Base-by-base conservation (phyloP, 306 rosid genomes). In the Trifolium repens region DNA sequence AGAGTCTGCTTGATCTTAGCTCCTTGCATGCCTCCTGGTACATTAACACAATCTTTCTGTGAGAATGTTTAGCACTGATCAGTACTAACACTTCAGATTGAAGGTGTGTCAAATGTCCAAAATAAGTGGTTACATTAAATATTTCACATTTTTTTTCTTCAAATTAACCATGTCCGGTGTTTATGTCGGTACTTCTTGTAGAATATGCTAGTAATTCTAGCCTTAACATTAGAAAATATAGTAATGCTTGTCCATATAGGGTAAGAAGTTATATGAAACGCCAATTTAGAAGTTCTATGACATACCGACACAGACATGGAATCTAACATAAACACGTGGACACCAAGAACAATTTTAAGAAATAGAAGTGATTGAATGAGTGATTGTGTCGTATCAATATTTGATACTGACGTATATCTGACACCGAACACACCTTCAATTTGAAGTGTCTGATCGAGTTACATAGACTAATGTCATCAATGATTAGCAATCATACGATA, bases 21-120 rank as follows among this genome's bases (percentile, higher is more conserved):
- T 96, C 99, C 86, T 90, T 92, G 92, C 99, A 96, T 2, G 99
- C 99, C 17, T 96, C 98, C 99, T 96, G 37, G 30, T 11, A 40
- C 15, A 74, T 57, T 61, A 75, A 16, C 14, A 32, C 79, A 73
- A 43, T 10, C n/a, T 27, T 3, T 19, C 1, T 24, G 12, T 50
- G 32, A 40, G 50, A 65, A 9, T 27, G 35, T 57, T 22, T 57
- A 17, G 4, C 13, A 17, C 4, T 0, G 7, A 17, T 17, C 19
- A 17, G 3, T 5, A 19, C 10, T 1, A 7, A 17, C 26, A 53
- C 27, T 53, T 53, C 12, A 53, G 4, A 54, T 54, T 19, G 12
- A 54, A 54, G 10, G 10, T 3, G 34, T 24, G 9, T 57, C 0
- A 16, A 8, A 17, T 53, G 27, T 44, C 15, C 6, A 0, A 46